A percentile compares a stretch with the other conserved stretches of the same genome.
Conservation (phyloP, 2,329 filamentous ascomycete species). For the Colletotrichum tanaceti region DNA sequence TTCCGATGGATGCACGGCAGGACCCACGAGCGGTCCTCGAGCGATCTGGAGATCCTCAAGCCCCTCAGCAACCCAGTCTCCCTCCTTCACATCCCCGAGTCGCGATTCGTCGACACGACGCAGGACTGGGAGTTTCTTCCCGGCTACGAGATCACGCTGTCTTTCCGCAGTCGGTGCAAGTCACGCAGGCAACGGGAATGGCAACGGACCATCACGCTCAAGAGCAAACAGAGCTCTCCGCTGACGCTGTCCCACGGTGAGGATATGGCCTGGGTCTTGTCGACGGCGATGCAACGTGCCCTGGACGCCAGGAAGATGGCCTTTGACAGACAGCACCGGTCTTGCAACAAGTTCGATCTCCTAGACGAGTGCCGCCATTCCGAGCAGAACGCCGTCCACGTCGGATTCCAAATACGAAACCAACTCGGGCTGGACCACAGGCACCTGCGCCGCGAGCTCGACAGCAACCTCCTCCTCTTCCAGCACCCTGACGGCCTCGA, state of each 20-base stretch:
- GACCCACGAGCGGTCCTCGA: slow-evolving; percentile 52
- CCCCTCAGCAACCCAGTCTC: slow-evolving; percentile 58
- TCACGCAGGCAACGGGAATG: slow-evolving; percentile 50
- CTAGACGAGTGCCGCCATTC: slow-evolving; percentile 54
- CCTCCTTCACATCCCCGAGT: slow-evolving; percentile 59
- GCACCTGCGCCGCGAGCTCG: slow-evolving; percentile 57
- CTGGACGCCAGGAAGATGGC: slow-evolving; percentile 55
- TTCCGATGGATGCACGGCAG: slow-evolving; percentile 61
- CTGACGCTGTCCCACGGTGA: slow-evolving; percentile 60
- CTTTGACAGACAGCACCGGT: slow-evolving; percentile 54
- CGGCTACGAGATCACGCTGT: slow-evolving; percentile 62
- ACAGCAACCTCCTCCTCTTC: slow-evolving; percentile 60
- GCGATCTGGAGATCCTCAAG: slow-evolving; percentile 53
- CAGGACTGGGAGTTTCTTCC: slow-evolving; percentile 60
- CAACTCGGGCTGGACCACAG: slow-evolving; percentile 61
- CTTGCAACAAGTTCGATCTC: slow-evolving; percentile 52
- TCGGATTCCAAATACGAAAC: slow-evolving; percentile 61
- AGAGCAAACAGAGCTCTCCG: slow-evolving; percentile 61
- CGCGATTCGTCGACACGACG: slow-evolving; percentile 56
- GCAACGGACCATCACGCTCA: slow-evolving; percentile 56
- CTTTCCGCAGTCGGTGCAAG: slow-evolving; percentile 57
- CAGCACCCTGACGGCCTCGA: slow-evolving; percentile 55
- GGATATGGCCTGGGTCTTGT: slow-evolving; percentile 59
- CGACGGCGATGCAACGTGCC: slow-evolving; percentile 55
- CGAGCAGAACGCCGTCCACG: slow-evolving; percentile 58